Conservation (phyloP, 192 early-diverging fungal genomes). For the Mortierella antarctica region DNA sequence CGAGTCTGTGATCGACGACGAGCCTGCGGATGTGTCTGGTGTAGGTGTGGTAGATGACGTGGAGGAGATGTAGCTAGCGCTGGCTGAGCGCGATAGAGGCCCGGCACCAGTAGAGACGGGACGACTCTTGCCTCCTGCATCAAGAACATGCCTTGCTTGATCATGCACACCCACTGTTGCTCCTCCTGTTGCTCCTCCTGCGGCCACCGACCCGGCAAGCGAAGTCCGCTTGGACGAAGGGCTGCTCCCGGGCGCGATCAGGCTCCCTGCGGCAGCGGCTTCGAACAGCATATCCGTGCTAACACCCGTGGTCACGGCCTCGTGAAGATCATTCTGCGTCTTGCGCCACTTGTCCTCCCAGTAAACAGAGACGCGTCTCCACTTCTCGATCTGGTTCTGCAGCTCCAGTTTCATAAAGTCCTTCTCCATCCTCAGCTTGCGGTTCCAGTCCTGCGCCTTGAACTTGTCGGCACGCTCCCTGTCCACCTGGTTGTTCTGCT, state of each 20-base stretch:
- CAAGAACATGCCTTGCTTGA: neutral
- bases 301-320: constrained; percentile 43
- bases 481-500: constrained; percentile 44
- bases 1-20: constrained; percentile 27
- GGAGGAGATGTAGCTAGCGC: neutral
- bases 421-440: constrained; percentile 52
- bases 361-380: constrained; percentile 46
- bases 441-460: constrained; percentile 54
- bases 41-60: neutral
- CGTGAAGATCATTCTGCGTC: constrained; percentile 42
- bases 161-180: too few relatives aligned
- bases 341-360: constrained; percentile 55
- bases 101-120: constrained; percentile 15
- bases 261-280: neutral
- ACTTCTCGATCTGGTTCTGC: constrained; percentile 54
- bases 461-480: constrained; percentile 46
- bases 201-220: constrained; percentile 2
- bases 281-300: constrained; percentile 42
- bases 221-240: constrained; percentile 32
- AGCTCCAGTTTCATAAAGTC: constrained; percentile 54
- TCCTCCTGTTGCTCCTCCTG: neutral
- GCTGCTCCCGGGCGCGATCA: neutral
- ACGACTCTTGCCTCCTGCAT: neutral
- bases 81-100: neutral
- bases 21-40: neutral